Conservation (phyloP, 805 yeast genomes). For the Metschnikowia orientalis region DNA sequence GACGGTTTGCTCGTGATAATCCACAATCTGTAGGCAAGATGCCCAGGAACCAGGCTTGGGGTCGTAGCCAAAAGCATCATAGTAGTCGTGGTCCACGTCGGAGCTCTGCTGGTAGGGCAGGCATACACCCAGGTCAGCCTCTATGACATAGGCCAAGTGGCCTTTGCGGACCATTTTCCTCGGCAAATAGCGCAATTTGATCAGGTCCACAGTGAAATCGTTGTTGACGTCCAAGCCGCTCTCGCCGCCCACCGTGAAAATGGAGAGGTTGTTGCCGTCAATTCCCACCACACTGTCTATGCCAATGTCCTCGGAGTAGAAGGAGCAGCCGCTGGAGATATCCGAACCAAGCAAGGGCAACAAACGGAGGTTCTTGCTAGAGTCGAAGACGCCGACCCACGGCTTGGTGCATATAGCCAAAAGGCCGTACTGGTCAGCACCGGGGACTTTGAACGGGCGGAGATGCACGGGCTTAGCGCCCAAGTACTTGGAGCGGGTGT, state of each 20-base stretch:
- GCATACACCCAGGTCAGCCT: constrained; percentile 40
- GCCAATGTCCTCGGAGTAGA: constrained; percentile 58
- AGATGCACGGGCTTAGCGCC: constrained; percentile 66
- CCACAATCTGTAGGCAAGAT: constrained; percentile 51
- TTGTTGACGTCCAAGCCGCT: constrained; percentile 23
- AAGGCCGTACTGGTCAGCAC: constrained; percentile 28
- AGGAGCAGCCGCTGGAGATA: constrained; percentile 46
- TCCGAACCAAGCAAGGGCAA: constrained; percentile 45
- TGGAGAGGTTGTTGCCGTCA: constrained; percentile 46
- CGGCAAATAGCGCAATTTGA: constrained; percentile 51
- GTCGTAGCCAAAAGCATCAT: constrained; percentile 45
- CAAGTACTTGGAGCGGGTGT: constrained; percentile 64
- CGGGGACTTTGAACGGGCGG: constrained; percentile 27
- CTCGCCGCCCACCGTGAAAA: constrained; percentile 48
- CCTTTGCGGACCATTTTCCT: constrained; percentile 29
- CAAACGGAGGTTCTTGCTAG: constrained; percentile 34
- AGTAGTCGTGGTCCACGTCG: constrained; percentile 31
- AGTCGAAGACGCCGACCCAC: constrained; percentile 48
- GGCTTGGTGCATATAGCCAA: constrained; percentile 51
- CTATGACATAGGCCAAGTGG: constrained; percentile 37
- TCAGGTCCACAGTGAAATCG: constrained; percentile 26
- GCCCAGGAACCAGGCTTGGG: constrained; percentile 36
- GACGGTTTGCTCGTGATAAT: constrained; percentile 29
- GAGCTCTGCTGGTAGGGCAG: constrained; percentile 24
- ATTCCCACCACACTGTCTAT: constrained; percentile 65